These are phyloP conservation scores for Phialophora macrospora DNA, from an alignment of 2,329 filamentous ascomycete genomes.

Conservation along the genomic window DNA sequence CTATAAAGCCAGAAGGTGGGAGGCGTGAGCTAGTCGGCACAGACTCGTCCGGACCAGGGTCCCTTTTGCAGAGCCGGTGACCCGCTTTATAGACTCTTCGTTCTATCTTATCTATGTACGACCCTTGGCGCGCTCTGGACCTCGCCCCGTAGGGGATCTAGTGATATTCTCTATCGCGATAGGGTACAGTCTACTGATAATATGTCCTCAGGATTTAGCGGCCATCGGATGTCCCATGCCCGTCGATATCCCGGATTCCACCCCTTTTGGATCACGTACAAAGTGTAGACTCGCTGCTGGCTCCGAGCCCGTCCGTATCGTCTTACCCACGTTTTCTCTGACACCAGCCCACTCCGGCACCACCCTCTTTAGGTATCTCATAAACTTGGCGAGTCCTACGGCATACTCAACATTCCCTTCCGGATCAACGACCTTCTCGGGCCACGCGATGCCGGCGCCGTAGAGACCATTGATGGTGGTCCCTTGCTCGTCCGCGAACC, in stretches of 20 bases:
- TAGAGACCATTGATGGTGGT: constrained; percentile 58
- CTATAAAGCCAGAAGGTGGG: background rate
- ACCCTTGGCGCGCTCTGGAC: background rate
- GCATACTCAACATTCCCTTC: constrained; percentile 65
- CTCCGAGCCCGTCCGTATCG: too few species aligned
- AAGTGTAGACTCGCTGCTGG: background rate
- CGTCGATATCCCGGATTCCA: background rate
- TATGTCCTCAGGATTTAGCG: background rate
- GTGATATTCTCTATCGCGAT: background rate
- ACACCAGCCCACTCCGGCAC: constrained; percentile 49
- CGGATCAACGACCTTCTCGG: constrained; percentile 65
- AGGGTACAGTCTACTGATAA: background rate
- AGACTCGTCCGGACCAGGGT: background rate
- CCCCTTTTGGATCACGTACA: background rate
- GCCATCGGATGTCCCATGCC: background rate
- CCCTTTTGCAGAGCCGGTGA: background rate
- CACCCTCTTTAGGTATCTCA: constrained; percentile 64
- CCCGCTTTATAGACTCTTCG: background rate
- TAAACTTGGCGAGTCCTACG: constrained; percentile 69
- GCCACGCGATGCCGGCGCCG: constrained; percentile 68
- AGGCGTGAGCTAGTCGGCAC: background rate
- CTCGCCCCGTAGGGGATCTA: background rate
- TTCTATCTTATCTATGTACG: background rate
- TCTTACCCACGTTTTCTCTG: background rate
- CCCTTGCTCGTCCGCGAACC: constrained; percentile 51